Evolutionary conservation across 1,139 yeast genomes (phyloP).

Genomic region (Suhomyces kunorum): DNA sequence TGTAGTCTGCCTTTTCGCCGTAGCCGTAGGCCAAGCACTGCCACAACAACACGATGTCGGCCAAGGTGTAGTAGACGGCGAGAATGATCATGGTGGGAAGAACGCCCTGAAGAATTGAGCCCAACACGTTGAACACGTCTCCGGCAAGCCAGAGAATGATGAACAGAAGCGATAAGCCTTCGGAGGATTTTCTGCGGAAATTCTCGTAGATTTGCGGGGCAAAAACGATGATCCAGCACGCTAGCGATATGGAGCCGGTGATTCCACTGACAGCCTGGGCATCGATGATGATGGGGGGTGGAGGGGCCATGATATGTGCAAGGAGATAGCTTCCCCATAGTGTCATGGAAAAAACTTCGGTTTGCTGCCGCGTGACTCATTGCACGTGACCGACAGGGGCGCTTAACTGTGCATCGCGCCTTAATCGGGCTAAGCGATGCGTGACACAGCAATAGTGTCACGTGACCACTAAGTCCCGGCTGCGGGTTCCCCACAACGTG

Average conservation of each 20-base stretch:
- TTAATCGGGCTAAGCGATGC: slow-evolving; percentile 1
- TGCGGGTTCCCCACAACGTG: no score
- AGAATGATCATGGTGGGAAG: slow-evolving; percentile 89
- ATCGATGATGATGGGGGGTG: slow-evolving; percentile 67
- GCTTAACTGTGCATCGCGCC: no score
- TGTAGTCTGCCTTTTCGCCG: slow-evolving; percentile 66
- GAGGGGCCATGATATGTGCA: slow-evolving; percentile 49
- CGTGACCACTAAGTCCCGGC: no score
- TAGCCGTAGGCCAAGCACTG: slow-evolving; percentile 76
- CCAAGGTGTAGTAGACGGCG: slow-evolving; percentile 88
- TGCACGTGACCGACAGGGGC: slow-evolving; percentile 3
- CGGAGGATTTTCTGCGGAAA: slow-evolving; percentile 78
- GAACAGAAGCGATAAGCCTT: slow-evolving; percentile 80
- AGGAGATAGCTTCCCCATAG: neutral
- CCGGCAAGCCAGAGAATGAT: slow-evolving; percentile 87
- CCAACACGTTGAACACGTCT: slow-evolving; percentile 86
- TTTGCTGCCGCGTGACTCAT: slow-evolving; percentile 8
- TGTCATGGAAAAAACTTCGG: slow-evolving; percentile 1
- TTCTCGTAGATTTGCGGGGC: slow-evolving; percentile 97
- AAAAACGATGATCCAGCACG: slow-evolving; percentile 97
- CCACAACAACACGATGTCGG: slow-evolving; percentile 77
- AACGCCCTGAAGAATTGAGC: slow-evolving; percentile 84
- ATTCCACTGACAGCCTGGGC: slow-evolving; percentile 85
- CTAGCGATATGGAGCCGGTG: slow-evolving; percentile 88
- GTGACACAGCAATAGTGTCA: neutral